Evolutionary conservation across 1,139 yeast species (phyloP).

Genomic region (Lodderomyces parapsilosis): DNA sequence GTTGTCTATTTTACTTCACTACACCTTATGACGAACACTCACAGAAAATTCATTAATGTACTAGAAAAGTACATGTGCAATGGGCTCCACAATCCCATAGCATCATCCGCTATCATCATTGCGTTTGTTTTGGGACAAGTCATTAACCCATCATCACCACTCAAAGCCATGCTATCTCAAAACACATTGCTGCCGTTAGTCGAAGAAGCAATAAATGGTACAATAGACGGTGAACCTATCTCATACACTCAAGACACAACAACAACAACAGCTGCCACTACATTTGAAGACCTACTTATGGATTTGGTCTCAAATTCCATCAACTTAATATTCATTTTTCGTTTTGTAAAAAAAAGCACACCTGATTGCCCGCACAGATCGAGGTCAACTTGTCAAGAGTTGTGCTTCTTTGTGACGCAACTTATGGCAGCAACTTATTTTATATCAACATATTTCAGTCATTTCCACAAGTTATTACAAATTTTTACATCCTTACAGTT

Average conservation of each 20-base stretch:
- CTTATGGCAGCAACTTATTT: conserved; percentile 1
- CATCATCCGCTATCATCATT: conserved; percentile 65
- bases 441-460: not conserved
- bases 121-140: conserved; percentile 26
- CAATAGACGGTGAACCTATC: not conserved
- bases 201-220: not conserved
- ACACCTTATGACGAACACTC: too few relatives aligned
- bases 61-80: conserved; percentile 14
- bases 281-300: not conserved
- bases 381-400: conserved; percentile 6
- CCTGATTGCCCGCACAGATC: not conserved
- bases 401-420: conserved; percentile 10
- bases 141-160: not conserved
- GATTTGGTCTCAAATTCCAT: conserved; percentile 23
- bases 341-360: conserved; percentile 15
- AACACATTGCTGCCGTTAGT: not conserved
- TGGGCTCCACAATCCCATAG: conserved; percentile 47
- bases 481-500: conserved; percentile 12
- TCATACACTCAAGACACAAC: not conserved
- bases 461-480: not conserved
- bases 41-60: conserved; percentile 3
- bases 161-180: not conserved
- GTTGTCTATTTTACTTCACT: too few relatives aligned
- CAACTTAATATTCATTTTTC: conserved; percentile 22
- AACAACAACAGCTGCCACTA: not conserved